These are phyloP conservation scores for Mucor irregularis DNA, from an alignment of 371 early-diverging fungal genomes.

Conservation along the genomic window DNA sequence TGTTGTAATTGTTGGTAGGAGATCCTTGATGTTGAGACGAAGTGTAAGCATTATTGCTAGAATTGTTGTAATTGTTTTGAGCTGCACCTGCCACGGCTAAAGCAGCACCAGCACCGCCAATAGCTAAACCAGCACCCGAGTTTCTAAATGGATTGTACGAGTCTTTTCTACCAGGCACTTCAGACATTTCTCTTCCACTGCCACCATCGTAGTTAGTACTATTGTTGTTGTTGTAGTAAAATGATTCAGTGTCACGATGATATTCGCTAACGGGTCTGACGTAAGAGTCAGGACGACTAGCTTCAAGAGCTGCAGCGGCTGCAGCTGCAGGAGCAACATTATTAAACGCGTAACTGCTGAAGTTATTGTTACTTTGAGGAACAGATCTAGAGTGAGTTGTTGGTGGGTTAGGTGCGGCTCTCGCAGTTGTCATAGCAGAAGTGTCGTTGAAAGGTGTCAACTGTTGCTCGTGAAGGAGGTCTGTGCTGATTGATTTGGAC, in stretches of 20 bases:
- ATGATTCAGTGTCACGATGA: conserved; percentile 4
- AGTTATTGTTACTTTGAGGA: not conserved
- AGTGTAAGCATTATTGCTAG: too few species aligned
- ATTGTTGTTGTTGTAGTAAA: not conserved
- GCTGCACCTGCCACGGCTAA: too few species aligned
- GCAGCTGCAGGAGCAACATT: not conserved
- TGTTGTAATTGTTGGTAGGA: too few species aligned
- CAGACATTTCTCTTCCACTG: conserved; percentile 24
- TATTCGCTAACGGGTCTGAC: conserved; percentile 21
- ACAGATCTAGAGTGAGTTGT: not conserved
- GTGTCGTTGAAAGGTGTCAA: conserved; percentile 4
- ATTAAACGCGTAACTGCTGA: not conserved
- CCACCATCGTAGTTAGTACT: not conserved
- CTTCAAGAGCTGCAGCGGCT: not conserved
- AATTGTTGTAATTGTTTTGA: too few species aligned
- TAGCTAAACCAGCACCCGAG: conserved; percentile 8
- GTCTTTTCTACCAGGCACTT: conserved; percentile 9
- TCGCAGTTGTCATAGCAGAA: conserved; percentile 2
- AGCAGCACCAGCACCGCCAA: not conserved
- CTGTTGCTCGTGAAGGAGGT: conserved; percentile 12
- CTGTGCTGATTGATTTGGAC: conserved; percentile 21
- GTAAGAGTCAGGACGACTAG: conserved; percentile 25
- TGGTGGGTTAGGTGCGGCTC: conserved; percentile 7
- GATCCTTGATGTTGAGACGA: too few species aligned
- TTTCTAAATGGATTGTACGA: conserved; percentile 41